A percentile compares a stretch with the other conserved stretches of the same genome.
phyloP scores from a whole-genome alignment of 2,329 filamentous ascomycete genomes.

The Aspergillus melleus region DNA sequence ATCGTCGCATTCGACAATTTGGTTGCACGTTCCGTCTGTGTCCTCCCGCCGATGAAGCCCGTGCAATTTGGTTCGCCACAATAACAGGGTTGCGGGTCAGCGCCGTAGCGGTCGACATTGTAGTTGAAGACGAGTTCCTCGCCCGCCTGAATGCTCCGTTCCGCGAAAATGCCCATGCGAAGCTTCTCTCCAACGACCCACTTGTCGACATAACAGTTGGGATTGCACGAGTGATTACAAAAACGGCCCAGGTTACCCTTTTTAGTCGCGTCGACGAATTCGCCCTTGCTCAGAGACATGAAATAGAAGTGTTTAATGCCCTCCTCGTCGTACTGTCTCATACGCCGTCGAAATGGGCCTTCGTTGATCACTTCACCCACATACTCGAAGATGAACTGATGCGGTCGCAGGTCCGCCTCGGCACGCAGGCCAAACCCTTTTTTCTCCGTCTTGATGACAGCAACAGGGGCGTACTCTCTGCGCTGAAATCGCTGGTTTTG shows the following conservation, averaged over 20 bases:
- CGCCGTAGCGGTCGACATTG: constrained; percentile 97
- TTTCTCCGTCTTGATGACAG: constrained; percentile 96
- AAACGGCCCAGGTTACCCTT: constrained; percentile 95
- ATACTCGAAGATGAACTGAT: constrained; percentile 97
- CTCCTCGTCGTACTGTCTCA: constrained; percentile 90
- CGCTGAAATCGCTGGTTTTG: constrained; percentile 94
- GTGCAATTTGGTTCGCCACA: constrained; percentile 93
- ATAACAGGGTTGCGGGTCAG: constrained; percentile 95
- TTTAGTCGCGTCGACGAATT: constrained; percentile 97
- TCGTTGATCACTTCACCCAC: constrained; percentile 98
- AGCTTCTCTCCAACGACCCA: constrained; percentile 98
- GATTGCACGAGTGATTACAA: constrained; percentile 98
- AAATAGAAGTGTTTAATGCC: constrained; percentile 99
- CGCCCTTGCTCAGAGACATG: constrained; percentile 95
- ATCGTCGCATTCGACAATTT: constrained; percentile 87
- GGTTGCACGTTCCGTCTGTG: constrained; percentile 91
- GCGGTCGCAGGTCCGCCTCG: constrained; percentile 70
- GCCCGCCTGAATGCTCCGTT: constrained; percentile 78
- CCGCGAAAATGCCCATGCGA: constrained; percentile 97
- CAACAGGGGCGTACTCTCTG: constrained; percentile 84
- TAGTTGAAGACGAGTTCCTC: constrained; percentile 99
- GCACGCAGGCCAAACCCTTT: constrained; percentile 92
- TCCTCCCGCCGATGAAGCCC: constrained; percentile 95
- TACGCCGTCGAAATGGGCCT: constrained; percentile 80
- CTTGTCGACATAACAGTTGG: constrained; percentile 98